Percentiles rank a stretch among this genome's conserved stretches.
Conservation (phyloP, 345 rosid species). For the Salix caprea region DNA sequence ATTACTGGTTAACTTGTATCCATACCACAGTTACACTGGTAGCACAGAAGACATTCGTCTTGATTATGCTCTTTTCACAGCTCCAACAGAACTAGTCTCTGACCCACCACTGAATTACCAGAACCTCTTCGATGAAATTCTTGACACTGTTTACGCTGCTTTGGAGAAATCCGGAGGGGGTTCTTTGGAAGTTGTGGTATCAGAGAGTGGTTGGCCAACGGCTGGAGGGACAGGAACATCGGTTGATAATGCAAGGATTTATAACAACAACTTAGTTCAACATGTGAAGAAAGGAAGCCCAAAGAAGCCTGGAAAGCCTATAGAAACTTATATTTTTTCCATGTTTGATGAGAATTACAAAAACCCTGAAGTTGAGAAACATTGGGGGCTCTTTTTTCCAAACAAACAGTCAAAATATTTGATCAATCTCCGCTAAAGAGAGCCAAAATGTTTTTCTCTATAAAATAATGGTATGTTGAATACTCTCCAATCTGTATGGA, state of each 20-base stretch:
- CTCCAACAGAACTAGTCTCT: slow-evolving; percentile 20
- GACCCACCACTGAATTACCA: slow-evolving; percentile 30
- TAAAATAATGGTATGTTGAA: slow-evolving; percentile 8
- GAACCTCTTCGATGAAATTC: slow-evolving; percentile 53
- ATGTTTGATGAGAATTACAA: slow-evolving; percentile 56
- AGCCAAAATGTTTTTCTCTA: slow-evolving; percentile 15
- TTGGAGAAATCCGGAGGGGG: slow-evolving; percentile 50
- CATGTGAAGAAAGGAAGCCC: slow-evolving; percentile 27
- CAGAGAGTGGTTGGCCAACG: slow-evolving; percentile 68
- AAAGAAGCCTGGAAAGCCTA: slow-evolving; percentile 41
- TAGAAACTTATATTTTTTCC: slow-evolving; percentile 63
- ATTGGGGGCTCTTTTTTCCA: slow-evolving; percentile 50
- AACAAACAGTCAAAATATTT: slow-evolving; percentile 45
- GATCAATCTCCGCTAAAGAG: slow-evolving; percentile 33
- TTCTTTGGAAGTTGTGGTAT: slow-evolving; percentile 46
- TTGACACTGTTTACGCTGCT: slow-evolving; percentile 48
- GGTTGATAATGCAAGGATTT: slow-evolving; percentile 47
- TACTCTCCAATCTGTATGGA: background rate
- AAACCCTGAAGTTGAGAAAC: slow-evolving; percentile 43
- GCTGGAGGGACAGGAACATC: slow-evolving; percentile 39
- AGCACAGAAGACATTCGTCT: slow-evolving; percentile 26
- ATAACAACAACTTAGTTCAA: slow-evolving; percentile 40
- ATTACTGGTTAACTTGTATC: slow-evolving; percentile 35
- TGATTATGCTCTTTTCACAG: slow-evolving; percentile 40
- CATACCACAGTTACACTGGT: slow-evolving; percentile 29